Evolutionary conservation across 352 stramenopile genomes (phyloP).

Genomic region (Phytophthora chlamydospora): DNA sequence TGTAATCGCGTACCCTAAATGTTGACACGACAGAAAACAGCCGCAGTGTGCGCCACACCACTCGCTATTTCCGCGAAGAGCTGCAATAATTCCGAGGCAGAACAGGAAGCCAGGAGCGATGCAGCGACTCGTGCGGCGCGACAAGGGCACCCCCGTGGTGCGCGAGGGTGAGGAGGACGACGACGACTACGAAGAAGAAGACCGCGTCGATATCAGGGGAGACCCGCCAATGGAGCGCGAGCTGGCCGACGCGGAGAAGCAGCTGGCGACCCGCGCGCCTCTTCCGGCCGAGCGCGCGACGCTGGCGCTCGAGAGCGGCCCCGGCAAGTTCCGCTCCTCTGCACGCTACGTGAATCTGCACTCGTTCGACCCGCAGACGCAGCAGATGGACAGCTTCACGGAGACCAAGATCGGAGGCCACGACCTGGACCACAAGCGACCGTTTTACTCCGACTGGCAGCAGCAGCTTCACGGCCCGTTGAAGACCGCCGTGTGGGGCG

Average conservation of each 20-base stretch:
- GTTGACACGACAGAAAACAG: conserved; percentile 23
- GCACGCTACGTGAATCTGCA: conserved; percentile 61
- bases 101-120: conserved; percentile 3
- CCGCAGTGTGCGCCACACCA: neutral
- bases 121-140: conserved; percentile 33
- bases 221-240: conserved; percentile 13
- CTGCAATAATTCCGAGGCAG: conserved; percentile 3
- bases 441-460: conserved; percentile 39
- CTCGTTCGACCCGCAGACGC: conserved; percentile 43
- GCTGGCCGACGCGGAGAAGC: conserved; percentile 12
- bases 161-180: conserved; percentile 29
- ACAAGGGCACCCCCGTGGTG: conserved; percentile 27
- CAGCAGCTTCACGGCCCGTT: conserved; percentile 35
- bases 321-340: conserved; percentile 32
- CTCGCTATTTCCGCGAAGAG: conserved; percentile 8
- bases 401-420: conserved; percentile 86
- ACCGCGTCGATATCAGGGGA: conserved; percentile 6
- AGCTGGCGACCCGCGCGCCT: conserved; percentile 9
- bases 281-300: neutral
- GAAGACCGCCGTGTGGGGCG: conserved; percentile 35
- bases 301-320: conserved; percentile 11
- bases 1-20: neutral
- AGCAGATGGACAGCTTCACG: conserved; percentile 35
- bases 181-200: conserved; percentile 3
- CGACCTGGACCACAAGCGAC: conserved; percentile 59